Base-by-base conservation (phyloP, 805 yeast genomes). In the Cyberlindnera samutprakarnensis region DNA sequence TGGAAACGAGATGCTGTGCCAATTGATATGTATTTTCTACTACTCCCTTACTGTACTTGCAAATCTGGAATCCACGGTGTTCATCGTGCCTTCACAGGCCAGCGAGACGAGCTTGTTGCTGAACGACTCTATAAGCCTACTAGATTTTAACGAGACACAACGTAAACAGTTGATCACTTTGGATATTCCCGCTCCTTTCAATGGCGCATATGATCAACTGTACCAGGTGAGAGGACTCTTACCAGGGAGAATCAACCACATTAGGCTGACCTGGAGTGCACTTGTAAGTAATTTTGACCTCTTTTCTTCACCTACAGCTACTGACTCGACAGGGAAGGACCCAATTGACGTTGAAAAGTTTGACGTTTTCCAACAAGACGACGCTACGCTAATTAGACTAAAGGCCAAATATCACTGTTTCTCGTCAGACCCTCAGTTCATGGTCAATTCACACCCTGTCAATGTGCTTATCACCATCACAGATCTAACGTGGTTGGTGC, bases 251-350 rank as follows among this genome's bases (percentile, higher is more conserved):
- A 25, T 32, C n/a, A 39, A 43, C 32, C 40, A 41, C 29, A 45
- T 39, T 1, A 34, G 46, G 25, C 33, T 43, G n/a, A 41, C 49
- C 2, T 48, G 51, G 51, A 44, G 47, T 28, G 37, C 53, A 6
- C 34, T 46, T 11, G 29, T 27, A 18, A n/a, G 28, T 26, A 12
- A 12, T 15, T 22, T 9, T n/a, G n/a, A n/a, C n/a, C n/a, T n/a
- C n/a, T n/a, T n/a, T n/a, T n/a, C n/a, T n/a, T n/a, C 9, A 6
- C 24, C 24, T 9, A 22, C 13, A 13, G 11, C 12, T 7, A 24
- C 17, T 24, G 14, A 24, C 27, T 13, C 6, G 14, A 13, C 17
- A n/a, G n/a, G 17, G 6, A 18, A 27, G 29, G 50, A 48, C 25
- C 47, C 51, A 2, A 33, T 46, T 14, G 30, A 38, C 6, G 31